Conservation (phyloP, 2,329 filamentous ascomycete species). For the Microdochium nivale region DNA sequence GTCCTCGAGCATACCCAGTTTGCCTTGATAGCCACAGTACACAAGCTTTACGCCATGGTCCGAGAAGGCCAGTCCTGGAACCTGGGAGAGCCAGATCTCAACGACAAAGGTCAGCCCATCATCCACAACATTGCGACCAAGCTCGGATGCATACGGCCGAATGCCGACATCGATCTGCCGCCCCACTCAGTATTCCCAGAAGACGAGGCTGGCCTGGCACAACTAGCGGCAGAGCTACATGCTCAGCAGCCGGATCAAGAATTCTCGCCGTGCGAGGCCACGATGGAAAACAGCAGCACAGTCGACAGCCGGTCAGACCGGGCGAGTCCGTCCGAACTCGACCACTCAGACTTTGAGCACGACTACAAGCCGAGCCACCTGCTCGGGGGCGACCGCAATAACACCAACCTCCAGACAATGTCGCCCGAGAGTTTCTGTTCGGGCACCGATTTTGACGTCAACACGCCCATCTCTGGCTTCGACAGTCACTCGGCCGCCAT, state of each 20-base stretch:
- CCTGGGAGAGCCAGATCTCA: conserved; percentile 54
- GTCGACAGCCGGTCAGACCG: conserved; percentile 31
- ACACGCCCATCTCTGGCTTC: conserved; percentile 15
- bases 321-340: conserved; percentile 44
- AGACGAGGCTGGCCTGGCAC: conserved; percentile 47
- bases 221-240: conserved; percentile 46
- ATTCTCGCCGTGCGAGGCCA: conserved; percentile 17
- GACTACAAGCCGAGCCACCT: conserved; percentile 44
- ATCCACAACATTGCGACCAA: conserved; percentile 58
- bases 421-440: conserved; percentile 43
- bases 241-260: conserved; percentile 32
- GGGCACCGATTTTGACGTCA: conserved; percentile 32
- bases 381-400: conserved; percentile 11
- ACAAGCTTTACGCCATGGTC: conserved; percentile 59
- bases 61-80: conserved; percentile 50
- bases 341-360: conserved; percentile 46
- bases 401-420: conserved; percentile 33
- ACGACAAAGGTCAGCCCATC: conserved; percentile 53
- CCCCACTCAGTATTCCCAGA: conserved; percentile 52
- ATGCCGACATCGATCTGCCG: conserved; percentile 50
- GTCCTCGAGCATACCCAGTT: conserved; percentile 59
- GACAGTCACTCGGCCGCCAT: conserved; percentile 18
- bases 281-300: conserved; percentile 25
- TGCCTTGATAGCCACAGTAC: conserved; percentile 54
- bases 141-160: conserved; percentile 55